These are phyloP conservation scores for Penicillium nucicola DNA, from an alignment of 495 filamentous ascomycete genomes.

Conservation along the genomic window DNA sequence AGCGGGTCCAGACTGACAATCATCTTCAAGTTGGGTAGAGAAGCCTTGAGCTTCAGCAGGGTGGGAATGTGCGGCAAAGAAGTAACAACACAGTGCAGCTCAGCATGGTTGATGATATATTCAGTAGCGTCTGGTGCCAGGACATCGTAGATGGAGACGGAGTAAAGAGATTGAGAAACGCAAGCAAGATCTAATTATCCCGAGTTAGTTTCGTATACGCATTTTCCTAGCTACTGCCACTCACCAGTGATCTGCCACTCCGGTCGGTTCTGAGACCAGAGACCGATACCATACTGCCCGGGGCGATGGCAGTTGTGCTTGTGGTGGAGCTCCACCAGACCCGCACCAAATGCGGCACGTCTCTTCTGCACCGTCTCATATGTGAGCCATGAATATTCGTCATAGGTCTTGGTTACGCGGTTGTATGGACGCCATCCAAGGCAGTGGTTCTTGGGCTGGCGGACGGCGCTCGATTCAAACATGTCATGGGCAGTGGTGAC, in stretches of 20 bases:
- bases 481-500: slow-evolving; percentile 73
- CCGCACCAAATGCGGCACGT: slow-evolving; percentile 80
- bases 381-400: slow-evolving; percentile 77
- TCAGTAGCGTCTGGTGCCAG: slow-evolving; percentile 86
- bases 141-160: slow-evolving; percentile 95
- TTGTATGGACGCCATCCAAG: slow-evolving; percentile 83
- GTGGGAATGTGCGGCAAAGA: slow-evolving; percentile 83
- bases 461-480: slow-evolving; percentile 68
- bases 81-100: slow-evolving; percentile 70
- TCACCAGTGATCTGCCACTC: slow-evolving; percentile 95
- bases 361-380: slow-evolving; percentile 77
- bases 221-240: not conserved
- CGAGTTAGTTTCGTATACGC: not conserved
- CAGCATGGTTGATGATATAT: slow-evolving; percentile 91
- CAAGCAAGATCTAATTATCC: slow-evolving; percentile 75
- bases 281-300: slow-evolving; percentile 77
- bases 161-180: slow-evolving; percentile 82
- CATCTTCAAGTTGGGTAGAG: slow-evolving; percentile 75
- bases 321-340: slow-evolving; percentile 78
- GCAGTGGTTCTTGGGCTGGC: slow-evolving; percentile 60
- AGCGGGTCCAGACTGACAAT: slow-evolving; percentile 90
- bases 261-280: slow-evolving; percentile 95
- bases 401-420: slow-evolving; percentile 68
- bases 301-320: slow-evolving; percentile 55
- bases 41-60: slow-evolving; percentile 77